phyloP scores from a whole-genome alignment of 2,329 filamentous ascomycete genomes.

The Magnaporthiopsis rhizophila region DNA sequence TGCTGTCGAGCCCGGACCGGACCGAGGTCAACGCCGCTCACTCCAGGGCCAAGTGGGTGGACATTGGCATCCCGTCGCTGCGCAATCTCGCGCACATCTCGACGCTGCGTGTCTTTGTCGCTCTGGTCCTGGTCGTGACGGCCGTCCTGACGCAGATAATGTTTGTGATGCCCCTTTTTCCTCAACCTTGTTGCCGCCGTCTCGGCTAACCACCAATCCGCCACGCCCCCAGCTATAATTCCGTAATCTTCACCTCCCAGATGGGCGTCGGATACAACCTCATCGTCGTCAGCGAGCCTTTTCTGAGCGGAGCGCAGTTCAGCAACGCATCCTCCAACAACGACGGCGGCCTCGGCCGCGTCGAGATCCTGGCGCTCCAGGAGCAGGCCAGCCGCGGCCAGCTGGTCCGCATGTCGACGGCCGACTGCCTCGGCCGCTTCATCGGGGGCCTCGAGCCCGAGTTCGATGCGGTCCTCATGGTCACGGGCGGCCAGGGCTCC shows the following conservation, averaged over 20 bases:
- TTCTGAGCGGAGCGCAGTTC: constrained; percentile 28
- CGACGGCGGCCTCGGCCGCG: constrained; percentile 23
- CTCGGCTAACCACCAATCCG: too few relatives aligned
- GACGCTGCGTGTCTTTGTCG: constrained; percentile 29
- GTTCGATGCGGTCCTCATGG: constrained; percentile 26
- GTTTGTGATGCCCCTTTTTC: too few relatives aligned
- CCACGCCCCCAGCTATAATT: constrained; percentile 38
- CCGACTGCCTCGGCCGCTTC: constrained; percentile 25
- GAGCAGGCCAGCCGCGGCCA: constrained; percentile 20
- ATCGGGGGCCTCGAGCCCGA: constrained; percentile 22
- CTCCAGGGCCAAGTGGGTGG: constrained; percentile 36
- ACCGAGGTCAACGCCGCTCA: constrained; percentile 40
- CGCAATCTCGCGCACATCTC: constrained; percentile 39
- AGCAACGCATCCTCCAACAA: constrained; percentile 26
- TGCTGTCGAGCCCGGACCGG: constrained; percentile 46
- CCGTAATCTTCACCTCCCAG: constrained; percentile 36
- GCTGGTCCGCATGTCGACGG: constrained; percentile 23
- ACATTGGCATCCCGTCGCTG: constrained; percentile 45
- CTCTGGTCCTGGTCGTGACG: constrained; percentile 29
- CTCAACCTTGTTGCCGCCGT: too few relatives aligned
- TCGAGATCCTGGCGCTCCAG: constrained; percentile 28
- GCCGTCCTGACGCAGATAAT: constrained; percentile 41
- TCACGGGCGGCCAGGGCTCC: constrained; percentile 20
- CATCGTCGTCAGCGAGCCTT: constrained; percentile 27
- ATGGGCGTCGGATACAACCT: constrained; percentile 24